Percentiles rank a stretch among this genome's conserved stretches.
Conservation (phyloP, 1,284 basidiomycete species). For the Cryptococcus maquisensis region DNA sequence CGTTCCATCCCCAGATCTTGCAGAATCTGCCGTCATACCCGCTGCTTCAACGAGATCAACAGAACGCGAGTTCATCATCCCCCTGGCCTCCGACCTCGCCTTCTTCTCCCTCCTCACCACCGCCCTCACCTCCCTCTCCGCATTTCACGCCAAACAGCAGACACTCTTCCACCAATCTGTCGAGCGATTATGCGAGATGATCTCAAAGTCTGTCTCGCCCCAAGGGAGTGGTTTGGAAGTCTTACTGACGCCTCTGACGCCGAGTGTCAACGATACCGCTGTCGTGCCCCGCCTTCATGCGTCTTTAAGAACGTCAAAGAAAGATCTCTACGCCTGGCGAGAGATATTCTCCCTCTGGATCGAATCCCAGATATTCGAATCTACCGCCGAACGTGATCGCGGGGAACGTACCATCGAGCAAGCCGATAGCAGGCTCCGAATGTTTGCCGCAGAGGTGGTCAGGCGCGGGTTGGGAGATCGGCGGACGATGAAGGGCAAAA, state of each 20-base stretch:
- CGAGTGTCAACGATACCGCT: not conserved
- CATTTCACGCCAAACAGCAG: slow-evolving; percentile 62
- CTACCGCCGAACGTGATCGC: slow-evolving; percentile 62
- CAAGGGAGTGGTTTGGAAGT: slow-evolving; percentile 34
- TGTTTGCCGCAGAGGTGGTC: slow-evolving; percentile 67
- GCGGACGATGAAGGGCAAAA: slow-evolving; percentile 59
- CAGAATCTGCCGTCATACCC: not conserved
- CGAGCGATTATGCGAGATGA: slow-evolving; percentile 57
- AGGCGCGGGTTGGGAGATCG: slow-evolving; percentile 59
- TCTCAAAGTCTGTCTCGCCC: slow-evolving; percentile 62
- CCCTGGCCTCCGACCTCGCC: slow-evolving; percentile 70
- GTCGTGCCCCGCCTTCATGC: not conserved
- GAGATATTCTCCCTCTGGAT: slow-evolving; percentile 86
- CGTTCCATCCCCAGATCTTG: not conserved
- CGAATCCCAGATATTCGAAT: slow-evolving; percentile 84
- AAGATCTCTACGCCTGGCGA: slow-evolving; percentile 86
- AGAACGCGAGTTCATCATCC: slow-evolving; percentile 65
- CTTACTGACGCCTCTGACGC: slow-evolving; percentile 26
- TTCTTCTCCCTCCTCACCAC: slow-evolving; percentile 77
- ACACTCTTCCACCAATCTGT: slow-evolving; percentile 64
- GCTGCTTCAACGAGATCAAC: not conserved
- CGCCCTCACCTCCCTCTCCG: slow-evolving; percentile 65
- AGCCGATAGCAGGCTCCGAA: slow-evolving; percentile 64
- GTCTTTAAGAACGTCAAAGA: slow-evolving; percentile 20
- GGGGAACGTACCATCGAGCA: slow-evolving; percentile 73